phyloP scores from a whole-genome alignment of 2,329 filamentous ascomycete species.

The Aspergillus ustus region DNA sequence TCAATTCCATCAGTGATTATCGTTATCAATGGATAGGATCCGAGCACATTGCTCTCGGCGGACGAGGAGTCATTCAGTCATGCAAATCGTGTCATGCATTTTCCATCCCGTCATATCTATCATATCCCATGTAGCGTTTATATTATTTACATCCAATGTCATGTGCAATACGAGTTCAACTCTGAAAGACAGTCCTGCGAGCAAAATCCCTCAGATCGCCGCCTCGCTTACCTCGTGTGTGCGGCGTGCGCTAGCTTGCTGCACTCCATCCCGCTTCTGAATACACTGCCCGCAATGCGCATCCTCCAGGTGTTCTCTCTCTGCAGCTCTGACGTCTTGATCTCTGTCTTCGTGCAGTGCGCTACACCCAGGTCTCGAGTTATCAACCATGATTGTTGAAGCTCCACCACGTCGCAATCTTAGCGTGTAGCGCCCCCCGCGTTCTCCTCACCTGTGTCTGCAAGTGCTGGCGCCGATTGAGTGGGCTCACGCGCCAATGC shows the following conservation, averaged over 20 bases:
- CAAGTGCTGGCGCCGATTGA: constrained; percentile 4
- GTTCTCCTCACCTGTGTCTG: constrained; percentile 8
- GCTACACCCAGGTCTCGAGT: not conserved
- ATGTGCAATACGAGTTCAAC: not conserved
- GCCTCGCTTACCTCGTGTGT: constrained; percentile 6
- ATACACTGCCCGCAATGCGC: not conserved
- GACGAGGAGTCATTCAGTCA: not conserved
- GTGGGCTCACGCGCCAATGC: constrained; percentile 56
- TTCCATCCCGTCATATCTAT: not conserved
- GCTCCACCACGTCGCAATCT: not conserved
- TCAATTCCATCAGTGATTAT: not conserved
- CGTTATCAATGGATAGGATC: not conserved
- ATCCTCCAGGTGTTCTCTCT: not conserved
- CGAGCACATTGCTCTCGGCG: not conserved
- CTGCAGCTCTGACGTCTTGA: constrained; percentile 11
- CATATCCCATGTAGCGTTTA: not conserved
- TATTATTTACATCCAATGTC: not conserved
- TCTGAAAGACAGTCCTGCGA: constrained; percentile 4
- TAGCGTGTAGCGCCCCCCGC: constrained; percentile 5
- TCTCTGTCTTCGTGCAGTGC: not conserved
- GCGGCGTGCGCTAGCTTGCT: constrained; percentile 11
- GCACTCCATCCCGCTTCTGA: constrained; percentile 4
- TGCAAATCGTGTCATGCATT: not conserved
- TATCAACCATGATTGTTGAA: not conserved
- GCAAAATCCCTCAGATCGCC: constrained; percentile 19